Conservation (phyloP, 2,329 filamentous ascomycete species). For the Fusarium sp. region DNA sequence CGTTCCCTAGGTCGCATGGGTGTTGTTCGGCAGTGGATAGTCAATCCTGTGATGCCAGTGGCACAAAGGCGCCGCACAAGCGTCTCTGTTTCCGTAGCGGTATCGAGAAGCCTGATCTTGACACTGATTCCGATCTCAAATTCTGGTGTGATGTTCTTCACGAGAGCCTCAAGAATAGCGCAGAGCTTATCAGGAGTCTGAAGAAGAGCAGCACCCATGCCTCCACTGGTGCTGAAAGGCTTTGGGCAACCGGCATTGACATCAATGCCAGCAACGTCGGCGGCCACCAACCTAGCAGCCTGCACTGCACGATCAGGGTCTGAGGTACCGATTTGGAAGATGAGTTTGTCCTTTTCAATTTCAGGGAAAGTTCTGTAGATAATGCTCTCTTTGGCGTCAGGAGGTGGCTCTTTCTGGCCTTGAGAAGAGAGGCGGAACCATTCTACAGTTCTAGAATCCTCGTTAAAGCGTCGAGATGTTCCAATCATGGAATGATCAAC, state of each 20-base stretch:
- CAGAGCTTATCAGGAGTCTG: slow-evolving; percentile 87
- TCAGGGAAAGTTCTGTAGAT: slow-evolving; percentile 89
- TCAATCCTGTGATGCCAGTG: slow-evolving; percentile 93
- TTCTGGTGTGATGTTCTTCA: slow-evolving; percentile 81
- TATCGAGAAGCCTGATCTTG: slow-evolving; percentile 92
- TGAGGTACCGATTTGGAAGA: slow-evolving; percentile 94
- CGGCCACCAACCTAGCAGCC: slow-evolving; percentile 86
- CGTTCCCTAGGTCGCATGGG: slow-evolving; percentile 93
- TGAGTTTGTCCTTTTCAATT: slow-evolving; percentile 80
- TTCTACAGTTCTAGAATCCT: slow-evolving; percentile 84
- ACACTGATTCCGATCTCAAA: slow-evolving; percentile 95
- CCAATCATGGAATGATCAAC: slow-evolving; percentile 94
- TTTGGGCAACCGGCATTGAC: slow-evolving; percentile 99
- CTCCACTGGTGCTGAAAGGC: slow-evolving; percentile 91
- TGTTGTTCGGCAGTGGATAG: slow-evolving; percentile 95
- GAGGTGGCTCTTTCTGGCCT: slow-evolving; percentile 70
- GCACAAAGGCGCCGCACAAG: slow-evolving; percentile 84
- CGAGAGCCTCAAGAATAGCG: slow-evolving; percentile 86
- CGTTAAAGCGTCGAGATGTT: slow-evolving; percentile 82
- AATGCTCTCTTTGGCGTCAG: slow-evolving; percentile 73
- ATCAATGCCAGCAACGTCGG: slow-evolving; percentile 93
- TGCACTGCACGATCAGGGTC: slow-evolving; percentile 86
- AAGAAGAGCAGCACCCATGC: slow-evolving; percentile 95
- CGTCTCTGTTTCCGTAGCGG: slow-evolving; percentile 79
- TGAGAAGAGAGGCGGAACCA: slow-evolving; percentile 85